These are phyloP conservation scores for Phytophthora hybrid DNA, from an alignment of 352 stramenopile species.

Conservation along the genomic window DNA sequence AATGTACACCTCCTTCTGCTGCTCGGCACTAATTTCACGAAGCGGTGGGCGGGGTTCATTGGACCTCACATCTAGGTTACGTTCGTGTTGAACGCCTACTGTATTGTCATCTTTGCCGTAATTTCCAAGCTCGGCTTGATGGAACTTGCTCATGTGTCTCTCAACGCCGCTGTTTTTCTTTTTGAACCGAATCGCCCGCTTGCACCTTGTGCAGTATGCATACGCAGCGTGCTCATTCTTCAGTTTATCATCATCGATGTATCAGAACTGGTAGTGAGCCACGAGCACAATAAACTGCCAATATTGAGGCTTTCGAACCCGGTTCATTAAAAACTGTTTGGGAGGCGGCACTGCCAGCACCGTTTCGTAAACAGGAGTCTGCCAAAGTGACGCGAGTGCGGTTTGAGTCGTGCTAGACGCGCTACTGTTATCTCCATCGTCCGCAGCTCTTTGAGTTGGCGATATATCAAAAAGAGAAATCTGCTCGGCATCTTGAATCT, in stretches of 20 bases:
- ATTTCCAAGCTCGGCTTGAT: background rate
- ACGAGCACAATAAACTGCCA: constrained; percentile 9
- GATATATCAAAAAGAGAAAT: background rate
- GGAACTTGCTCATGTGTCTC: background rate
- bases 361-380: background rate
- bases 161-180: background rate
- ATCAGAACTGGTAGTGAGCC: background rate
- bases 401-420: background rate
- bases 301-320: background rate
- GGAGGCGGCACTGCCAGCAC: background rate
- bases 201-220: constrained; percentile 12
- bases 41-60: background rate
- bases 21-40: background rate
- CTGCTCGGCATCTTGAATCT: background rate
- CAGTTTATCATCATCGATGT: background rate
- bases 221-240: constrained; percentile 11
- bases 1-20: constrained; percentile 6
- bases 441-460: background rate
- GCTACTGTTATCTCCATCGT: background rate
- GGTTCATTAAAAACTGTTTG: background rate
- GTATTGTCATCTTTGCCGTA: background rate
- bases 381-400: background rate
- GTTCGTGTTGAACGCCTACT: background rate
- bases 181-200: background rate
- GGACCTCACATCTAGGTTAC: background rate